Evolutionary conservation across 352 stramenopile genomes (phyloP).

Genomic region (Globisporangium orthogonon): DNA sequence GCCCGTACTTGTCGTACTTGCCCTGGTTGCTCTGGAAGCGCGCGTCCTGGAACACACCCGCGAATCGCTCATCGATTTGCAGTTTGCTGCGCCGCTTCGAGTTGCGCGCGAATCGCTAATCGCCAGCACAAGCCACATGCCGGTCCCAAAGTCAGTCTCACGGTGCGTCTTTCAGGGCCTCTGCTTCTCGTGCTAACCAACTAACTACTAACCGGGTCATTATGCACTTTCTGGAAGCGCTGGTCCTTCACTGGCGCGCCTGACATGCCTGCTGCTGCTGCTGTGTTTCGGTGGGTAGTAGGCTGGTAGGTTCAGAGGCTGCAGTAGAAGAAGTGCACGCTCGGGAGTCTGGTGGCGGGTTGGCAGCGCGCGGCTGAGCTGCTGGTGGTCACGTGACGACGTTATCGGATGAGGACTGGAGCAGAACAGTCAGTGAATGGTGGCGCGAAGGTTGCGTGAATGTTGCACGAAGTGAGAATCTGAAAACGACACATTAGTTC

Average conservation of each 20-base stretch:
- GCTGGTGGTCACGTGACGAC: neutral
- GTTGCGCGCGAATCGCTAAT: slow-evolving; percentile 64
- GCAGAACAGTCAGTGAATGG: neutral
- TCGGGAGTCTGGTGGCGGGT: too few species aligned
- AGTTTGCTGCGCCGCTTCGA: slow-evolving; percentile 81
- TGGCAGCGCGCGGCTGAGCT: neutral
- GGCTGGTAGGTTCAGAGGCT: too few species aligned
- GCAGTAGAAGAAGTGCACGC: too few species aligned
- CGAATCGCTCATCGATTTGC: slow-evolving; percentile 76
- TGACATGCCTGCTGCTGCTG: slow-evolving; percentile 15
- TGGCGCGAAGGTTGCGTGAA: too few species aligned
- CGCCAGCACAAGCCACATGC: neutral
- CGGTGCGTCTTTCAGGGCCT: too few species aligned
- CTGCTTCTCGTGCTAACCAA: neutral
- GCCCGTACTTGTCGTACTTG: slow-evolving; percentile 87
- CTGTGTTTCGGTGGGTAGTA: slow-evolving; percentile 4
- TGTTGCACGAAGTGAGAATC: too few species aligned
- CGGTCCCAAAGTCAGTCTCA: neutral
- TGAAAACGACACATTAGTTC: too few species aligned
- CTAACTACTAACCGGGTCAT: slow-evolving; percentile 53
- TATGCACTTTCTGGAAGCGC: slow-evolving; percentile 84
- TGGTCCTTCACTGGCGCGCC: slow-evolving; percentile 41
- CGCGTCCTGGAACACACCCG: slow-evolving; percentile 63
- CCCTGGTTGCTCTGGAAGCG: slow-evolving; percentile 76
- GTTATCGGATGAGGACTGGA: neutral